Conservation (phyloP, 2,329 filamentous ascomycete genomes). For the Colletotrichum eleusines region DNA sequence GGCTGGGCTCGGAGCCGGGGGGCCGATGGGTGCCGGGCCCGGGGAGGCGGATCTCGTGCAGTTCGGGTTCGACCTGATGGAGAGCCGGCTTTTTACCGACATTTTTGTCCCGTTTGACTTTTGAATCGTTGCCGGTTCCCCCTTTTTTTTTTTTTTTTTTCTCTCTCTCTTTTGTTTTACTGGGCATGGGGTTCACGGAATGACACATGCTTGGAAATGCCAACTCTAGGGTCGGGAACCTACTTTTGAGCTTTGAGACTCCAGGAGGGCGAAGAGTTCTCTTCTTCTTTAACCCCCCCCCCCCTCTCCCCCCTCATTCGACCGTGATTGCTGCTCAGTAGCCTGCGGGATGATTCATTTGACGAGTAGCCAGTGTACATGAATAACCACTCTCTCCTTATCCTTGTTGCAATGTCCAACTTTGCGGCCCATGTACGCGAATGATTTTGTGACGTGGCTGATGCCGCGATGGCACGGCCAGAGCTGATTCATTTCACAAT, state of each 20-base stretch:
- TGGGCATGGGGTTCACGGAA: background rate
- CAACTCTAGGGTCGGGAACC: background rate
- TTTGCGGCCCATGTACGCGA: too few species aligned
- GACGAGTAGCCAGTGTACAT: background rate
- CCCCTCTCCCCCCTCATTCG: too few species aligned
- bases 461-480: too few species aligned
- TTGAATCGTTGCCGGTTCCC: background rate
- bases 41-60: slow-evolving; percentile 34
- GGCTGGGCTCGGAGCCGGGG: background rate
- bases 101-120: slow-evolving; percentile 39
- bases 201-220: background rate
- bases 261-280: too few species aligned
- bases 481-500: background rate
- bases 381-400: background rate
- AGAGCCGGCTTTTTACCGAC: slow-evolving; percentile 38
- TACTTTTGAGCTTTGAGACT: too few species aligned
- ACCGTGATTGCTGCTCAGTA: background rate
- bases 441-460: background rate
- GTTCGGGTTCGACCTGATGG: slow-evolving; percentile 35
- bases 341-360: background rate
- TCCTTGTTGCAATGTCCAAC: too few species aligned
- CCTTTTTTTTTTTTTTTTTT: background rate
- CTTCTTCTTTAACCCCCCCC: too few species aligned
- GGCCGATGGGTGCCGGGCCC: background rate
- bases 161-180: too few species aligned